Conservation (phyloP, 2,329 filamentous ascomycete genomes). For the Myriosclerotinia scirpicola region DNA sequence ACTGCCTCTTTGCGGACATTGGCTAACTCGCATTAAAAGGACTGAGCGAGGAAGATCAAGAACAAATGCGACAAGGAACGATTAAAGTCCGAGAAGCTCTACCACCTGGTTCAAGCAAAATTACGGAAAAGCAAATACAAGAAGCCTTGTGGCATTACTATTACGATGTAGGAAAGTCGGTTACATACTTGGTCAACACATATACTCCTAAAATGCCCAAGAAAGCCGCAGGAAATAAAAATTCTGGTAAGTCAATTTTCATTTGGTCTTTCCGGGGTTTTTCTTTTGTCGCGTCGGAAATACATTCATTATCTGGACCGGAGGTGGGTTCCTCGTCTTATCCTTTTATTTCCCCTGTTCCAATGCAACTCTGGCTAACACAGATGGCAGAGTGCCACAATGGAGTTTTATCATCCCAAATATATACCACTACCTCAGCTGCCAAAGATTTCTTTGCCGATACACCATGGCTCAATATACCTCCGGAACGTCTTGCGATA, state of each 20-base stretch:
- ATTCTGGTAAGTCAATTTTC: conserved; percentile 39
- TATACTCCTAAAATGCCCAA: conserved; percentile 36
- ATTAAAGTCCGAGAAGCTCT: conserved; percentile 65
- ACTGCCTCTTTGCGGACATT: neutral
- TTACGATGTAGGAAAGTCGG: conserved; percentile 84
- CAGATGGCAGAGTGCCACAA: conserved; percentile 17
- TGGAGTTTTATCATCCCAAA: conserved; percentile 14
- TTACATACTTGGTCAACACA: conserved; percentile 72
- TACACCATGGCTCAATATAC: conserved; percentile 80
- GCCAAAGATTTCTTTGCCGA: conserved; percentile 72
- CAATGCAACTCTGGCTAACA: neutral
- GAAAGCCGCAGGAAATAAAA: conserved; percentile 38
- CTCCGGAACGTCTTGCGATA: conserved; percentile 62
- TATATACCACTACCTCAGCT: conserved; percentile 42
- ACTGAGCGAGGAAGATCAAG: conserved; percentile 43
- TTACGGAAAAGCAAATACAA: conserved; percentile 73
- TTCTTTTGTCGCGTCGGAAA: neutral
- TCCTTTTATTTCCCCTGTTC: neutral
- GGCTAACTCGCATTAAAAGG: conserved; percentile 30
- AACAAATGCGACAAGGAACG: conserved; percentile 64
- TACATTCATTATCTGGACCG: conserved; percentile 17
- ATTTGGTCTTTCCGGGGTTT: conserved; percentile 21
- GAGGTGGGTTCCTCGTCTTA: conserved; percentile 36
- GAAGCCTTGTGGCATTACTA: conserved; percentile 96
- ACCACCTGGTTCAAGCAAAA: conserved; percentile 52